phyloP scores from a whole-genome alignment of 352 stramenopile species.

The Pythium monospermum region DNA sequence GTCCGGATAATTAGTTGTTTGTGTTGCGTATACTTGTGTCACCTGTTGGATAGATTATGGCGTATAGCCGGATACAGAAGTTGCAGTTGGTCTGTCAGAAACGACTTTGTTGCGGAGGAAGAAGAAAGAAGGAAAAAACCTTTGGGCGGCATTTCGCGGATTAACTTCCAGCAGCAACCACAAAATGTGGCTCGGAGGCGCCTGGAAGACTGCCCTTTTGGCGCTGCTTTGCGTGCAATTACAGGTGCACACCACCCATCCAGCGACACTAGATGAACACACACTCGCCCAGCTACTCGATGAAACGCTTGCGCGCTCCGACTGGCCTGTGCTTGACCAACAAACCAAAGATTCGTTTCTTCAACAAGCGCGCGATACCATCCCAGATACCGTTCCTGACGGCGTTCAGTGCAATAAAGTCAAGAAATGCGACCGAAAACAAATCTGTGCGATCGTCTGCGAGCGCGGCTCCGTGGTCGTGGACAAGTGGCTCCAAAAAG shows the following conservation, averaged over 20 bases:
- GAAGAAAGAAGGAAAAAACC: not conserved
- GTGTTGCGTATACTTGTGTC: too few species aligned
- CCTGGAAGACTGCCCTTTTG: slow-evolving; percentile 7
- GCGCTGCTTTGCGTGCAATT: not conserved
- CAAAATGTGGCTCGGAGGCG: slow-evolving; percentile 15
- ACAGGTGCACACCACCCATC: not conserved
- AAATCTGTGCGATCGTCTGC: slow-evolving; percentile 53
- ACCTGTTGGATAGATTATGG: slow-evolving; percentile 4
- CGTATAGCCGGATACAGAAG: too few species aligned
- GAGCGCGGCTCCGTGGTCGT: slow-evolving; percentile 40
- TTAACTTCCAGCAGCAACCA: slow-evolving; percentile 2
- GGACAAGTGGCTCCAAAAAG: slow-evolving; percentile 28
- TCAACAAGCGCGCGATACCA: slow-evolving; percentile 25
- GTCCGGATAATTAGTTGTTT: too few species aligned
- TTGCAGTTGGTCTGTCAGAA: not conserved
- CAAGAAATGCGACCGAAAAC: slow-evolving; percentile 41
- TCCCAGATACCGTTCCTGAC: slow-evolving; percentile 62
- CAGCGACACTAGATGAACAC: not conserved
- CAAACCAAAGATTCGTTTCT: slow-evolving; percentile 27
- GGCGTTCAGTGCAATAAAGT: slow-evolving; percentile 47
- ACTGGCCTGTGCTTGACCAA: slow-evolving; percentile 6
- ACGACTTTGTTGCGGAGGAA: not conserved
- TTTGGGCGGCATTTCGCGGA: not conserved
- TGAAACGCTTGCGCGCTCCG: slow-evolving; percentile 14
- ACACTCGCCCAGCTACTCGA: slow-evolving; percentile 7